phyloP scores from a whole-genome alignment of 2,329 filamentous ascomycete species.

The Grosmannia clavigera region DNA sequence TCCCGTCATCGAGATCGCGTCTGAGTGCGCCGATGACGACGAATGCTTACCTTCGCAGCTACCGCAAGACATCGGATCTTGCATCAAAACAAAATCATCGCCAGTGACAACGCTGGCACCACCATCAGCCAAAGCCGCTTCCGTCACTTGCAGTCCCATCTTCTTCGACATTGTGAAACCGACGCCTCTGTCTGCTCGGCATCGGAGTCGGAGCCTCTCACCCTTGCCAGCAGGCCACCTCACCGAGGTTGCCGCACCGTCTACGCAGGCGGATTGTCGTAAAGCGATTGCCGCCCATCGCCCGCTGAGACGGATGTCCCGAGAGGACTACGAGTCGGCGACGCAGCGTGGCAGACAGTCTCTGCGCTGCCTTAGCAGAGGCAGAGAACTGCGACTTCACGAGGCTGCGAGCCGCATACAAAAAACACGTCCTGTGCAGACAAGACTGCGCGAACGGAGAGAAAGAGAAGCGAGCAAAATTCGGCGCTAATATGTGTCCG shows the following conservation, averaged over 20 bases:
- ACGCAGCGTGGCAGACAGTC: background rate
- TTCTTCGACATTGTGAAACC: background rate
- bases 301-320: background rate
- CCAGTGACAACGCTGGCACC: background rate
- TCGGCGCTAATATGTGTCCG: background rate
- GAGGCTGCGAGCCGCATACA: background rate
- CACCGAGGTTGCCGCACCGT: background rate
- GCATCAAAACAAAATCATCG: background rate
- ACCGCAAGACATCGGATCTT: background rate
- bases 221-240: background rate
- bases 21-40: background rate
- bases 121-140: background rate
- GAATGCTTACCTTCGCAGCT: background rate
- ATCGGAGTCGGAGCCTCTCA: slow-evolving; percentile 1
- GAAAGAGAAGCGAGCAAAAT: background rate
- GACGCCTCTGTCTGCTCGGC: background rate
- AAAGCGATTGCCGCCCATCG: background rate
- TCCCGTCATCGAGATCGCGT: background rate
- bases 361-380: background rate
- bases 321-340: background rate
- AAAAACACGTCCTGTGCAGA: background rate
- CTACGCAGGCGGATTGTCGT: background rate
- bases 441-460: background rate
- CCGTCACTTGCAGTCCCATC: background rate
- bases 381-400: background rate